Evolutionary conservation across 495 filamentous ascomycete species (phyloP), one percentile per base, ranked within the genome.

Genomic region (Physcia stellaris): DNA sequence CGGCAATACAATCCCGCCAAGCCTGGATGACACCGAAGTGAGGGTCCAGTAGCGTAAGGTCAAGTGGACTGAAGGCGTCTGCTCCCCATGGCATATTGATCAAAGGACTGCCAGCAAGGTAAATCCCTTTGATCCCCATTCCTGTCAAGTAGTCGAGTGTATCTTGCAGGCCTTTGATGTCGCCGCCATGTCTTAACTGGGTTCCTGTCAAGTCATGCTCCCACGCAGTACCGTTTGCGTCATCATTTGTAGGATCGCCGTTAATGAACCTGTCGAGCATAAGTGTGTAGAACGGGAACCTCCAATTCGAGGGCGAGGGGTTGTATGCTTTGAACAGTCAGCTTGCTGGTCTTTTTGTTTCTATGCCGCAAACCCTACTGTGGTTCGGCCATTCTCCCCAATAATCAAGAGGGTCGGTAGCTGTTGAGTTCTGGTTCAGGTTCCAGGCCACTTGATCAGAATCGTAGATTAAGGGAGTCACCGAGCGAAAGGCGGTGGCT

Each of bases 61-160:
- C 59, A 20, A 55, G 42, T 9, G 59, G 59, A 27, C 58, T 58
- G 43, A 55, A 64, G 26, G 46, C 58, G 50, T 64, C 59, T 20
- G 52, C 53, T n/a, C 54, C 58, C 60, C 60, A 64, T 13, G 60
- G 60, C 4, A 59, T 48, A 40, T 64, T 64, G 48, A 61, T 54
- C 41, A 61, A 49, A 15, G 54, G 55, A 23, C 56, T 62, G 15
- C 60, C 60, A 13, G 54, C 54, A 18, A 64, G 42, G 37, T 59
- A 62, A 19, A 62, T 34, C 13, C 55, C 52, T 42, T 59, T 60
- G 39, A 64, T 53, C 0, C 60, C 60, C 59, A 62, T 60, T 20
- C 60, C 60, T 18, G 53, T 48, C 13, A 64, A 46, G 37, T 64
- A 64, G 30, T 61, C 60, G 9, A 64, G 37, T 2, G 50, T 52